A percentile compares a stretch with the other conserved stretches of the same genome.
These are phyloP conservation scores for Diaporthe helianthi DNA, from an alignment of 2,329 filamentous ascomycete genomes.

Conservation along the genomic window DNA sequence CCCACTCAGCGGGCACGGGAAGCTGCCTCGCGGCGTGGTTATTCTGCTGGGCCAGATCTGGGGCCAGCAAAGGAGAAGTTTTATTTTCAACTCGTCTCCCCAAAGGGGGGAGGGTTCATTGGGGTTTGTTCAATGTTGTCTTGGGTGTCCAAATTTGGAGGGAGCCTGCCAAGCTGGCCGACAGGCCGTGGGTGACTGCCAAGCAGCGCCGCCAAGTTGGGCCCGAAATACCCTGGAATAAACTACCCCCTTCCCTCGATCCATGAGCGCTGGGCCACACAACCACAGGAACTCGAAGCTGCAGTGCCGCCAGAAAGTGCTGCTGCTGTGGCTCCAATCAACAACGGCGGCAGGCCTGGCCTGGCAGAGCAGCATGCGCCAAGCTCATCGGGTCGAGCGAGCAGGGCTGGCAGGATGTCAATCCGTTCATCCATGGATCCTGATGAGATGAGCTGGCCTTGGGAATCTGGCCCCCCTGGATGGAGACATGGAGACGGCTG, in stretches of 20 bases:
- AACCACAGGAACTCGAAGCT: background rate
- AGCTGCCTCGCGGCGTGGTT: background rate
- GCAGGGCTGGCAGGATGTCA: constrained; percentile 1
- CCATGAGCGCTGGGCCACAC: background rate
- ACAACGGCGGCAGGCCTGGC: constrained; percentile 2
- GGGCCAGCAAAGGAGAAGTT: background rate
- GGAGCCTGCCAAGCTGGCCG: constrained; percentile 26
- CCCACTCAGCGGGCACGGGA: background rate
- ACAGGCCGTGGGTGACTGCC: constrained; percentile 18
- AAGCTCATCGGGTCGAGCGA: background rate
- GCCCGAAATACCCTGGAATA: constrained; percentile 17
- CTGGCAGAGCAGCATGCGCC: constrained; percentile 18
- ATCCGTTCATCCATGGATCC: constrained; percentile 20
- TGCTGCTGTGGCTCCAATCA: constrained; percentile 21
- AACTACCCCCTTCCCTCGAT: too few relatives aligned
- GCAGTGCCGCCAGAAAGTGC: constrained; percentile 9
- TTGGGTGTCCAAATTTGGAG: constrained; percentile 9
- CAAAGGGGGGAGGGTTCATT: background rate
- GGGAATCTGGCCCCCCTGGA: constrained; percentile 9
- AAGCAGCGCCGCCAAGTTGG: constrained; percentile 27
- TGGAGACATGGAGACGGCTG: background rate
- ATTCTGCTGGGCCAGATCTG: background rate
- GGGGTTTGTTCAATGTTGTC: too few relatives aligned
- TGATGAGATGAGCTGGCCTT: constrained; percentile 18
- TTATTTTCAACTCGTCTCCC: background rate